These are phyloP conservation scores for Penicillium sp. DNA, from an alignment of 2,329 filamentous ascomycete genomes.

Conservation along the genomic window DNA sequence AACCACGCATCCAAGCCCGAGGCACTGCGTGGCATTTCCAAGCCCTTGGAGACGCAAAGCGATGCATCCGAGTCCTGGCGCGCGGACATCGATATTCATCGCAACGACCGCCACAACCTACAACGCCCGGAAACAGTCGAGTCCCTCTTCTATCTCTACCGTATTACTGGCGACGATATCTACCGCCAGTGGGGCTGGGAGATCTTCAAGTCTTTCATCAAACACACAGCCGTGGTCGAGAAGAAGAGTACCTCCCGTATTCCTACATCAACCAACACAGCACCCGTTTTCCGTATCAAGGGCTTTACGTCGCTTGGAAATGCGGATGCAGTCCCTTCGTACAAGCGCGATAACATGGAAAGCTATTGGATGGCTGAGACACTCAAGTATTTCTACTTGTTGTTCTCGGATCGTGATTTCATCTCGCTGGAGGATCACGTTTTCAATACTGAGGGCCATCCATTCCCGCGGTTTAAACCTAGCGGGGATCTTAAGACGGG, in stretches of 20 bases:
- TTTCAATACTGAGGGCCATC: constrained; percentile 94
- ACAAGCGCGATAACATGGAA: constrained; percentile 87
- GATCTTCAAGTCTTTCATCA: constrained; percentile 91
- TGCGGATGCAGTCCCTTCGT: constrained; percentile 69
- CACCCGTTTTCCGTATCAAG: constrained; percentile 28
- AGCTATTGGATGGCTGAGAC: constrained; percentile 99
- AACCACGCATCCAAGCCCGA: constrained; percentile 32
- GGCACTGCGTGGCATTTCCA: constrained; percentile 37
- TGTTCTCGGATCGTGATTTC: constrained; percentile 81
- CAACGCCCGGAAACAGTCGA: constrained; percentile 97
- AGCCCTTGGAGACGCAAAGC: constrained; percentile 31
- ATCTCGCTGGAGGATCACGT: constrained; percentile 84
- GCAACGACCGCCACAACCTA: constrained; percentile 85
- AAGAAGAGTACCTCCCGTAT: constrained; percentile 42
- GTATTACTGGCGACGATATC: constrained; percentile 83
- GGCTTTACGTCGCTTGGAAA: constrained; percentile 81
- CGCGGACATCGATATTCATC: constrained; percentile 74
- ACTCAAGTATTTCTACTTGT: constrained; percentile 93
- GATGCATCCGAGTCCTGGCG: constrained; percentile 57
- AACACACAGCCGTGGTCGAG: constrained; percentile 75
- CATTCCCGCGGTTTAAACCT: constrained; percentile 82
- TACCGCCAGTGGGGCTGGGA: constrained; percentile 98
- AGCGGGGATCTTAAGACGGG: constrained; percentile 46
- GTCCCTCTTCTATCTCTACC: constrained; percentile 96
- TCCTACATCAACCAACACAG: constrained; percentile 7